A percentile compares a stretch with the other conserved stretches of the same genome.
These are phyloP conservation scores for Calocybe indica DNA, from an alignment of 768 basidiomycete species.

Conservation along the genomic window DNA sequence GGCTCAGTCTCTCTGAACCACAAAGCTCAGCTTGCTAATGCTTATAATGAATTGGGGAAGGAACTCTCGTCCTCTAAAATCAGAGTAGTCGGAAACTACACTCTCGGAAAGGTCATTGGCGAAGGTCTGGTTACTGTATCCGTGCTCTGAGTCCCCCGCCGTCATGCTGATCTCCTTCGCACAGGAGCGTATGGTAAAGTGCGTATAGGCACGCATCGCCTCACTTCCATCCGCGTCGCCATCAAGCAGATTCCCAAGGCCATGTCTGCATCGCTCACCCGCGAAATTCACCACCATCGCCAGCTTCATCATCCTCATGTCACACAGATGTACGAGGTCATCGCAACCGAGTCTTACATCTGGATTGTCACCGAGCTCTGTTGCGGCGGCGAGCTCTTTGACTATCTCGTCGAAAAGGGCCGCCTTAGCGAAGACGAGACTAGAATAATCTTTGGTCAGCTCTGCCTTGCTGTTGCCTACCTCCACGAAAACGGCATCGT, in stretches of 20 bases:
- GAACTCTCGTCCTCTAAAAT: conserved; percentile 90
- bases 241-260: conserved; percentile 98
- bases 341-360: conserved; percentile 91
- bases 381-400: conserved; percentile 95
- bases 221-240: conserved; percentile 88
- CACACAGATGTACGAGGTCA: conserved; percentile 95
- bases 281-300: conserved; percentile 98
- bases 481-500: conserved; percentile 91
- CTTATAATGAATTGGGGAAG: conserved; percentile 96
- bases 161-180: conserved; percentile 8
- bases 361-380: conserved; percentile 99
- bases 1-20: conserved; percentile 66
- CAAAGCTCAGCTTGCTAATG: conserved; percentile 86
- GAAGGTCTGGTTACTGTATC: conserved; percentile 58
- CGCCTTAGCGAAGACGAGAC: conserved; percentile 82
- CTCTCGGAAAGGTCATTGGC: conserved; percentile 88
- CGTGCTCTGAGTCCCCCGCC: conserved; percentile 7
- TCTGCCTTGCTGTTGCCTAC: conserved; percentile 90
- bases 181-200: conserved; percentile 95
- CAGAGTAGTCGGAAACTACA: conserved; percentile 92
- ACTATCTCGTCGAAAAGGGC: conserved; percentile 95
- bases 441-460: conserved; percentile 87
- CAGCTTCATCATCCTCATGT: conserved; percentile 94
- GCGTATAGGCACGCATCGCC: conserved; percentile 87
- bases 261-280: conserved; percentile 84